Evolutionary conservation across 148 eudicot species (phyloP), one percentile per base, ranked within the genome.

Genomic region (Chenopodium berlandieri): DNA sequence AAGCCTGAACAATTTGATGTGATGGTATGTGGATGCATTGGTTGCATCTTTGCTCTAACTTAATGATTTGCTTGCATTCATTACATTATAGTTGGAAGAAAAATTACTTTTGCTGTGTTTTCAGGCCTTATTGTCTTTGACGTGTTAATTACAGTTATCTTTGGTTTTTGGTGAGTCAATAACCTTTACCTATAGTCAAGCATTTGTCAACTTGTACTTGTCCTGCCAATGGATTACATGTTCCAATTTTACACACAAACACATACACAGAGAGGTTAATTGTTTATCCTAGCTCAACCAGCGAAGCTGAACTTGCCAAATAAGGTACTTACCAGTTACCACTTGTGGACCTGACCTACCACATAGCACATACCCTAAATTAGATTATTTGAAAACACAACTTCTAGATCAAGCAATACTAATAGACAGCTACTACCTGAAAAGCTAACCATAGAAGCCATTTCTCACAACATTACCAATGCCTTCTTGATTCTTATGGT

Each of bases 1-100:
- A 94, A 85, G 86, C 98, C 98, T 34, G 98, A 94, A 88, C 98
- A 94, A 77, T 94, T 94, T 82, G 98, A 94, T 83, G 97, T 92
- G 22, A 94, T 92, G 98, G 98, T 94, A 74, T 48, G 77, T 74
- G 25, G 25, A 48, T 12, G 25, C 58, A 10, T 25, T 73, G 6
- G 31, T 74, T 74, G 37, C 22, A 47, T 30, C 62, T 11, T 23
- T 73, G 52, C 75, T 71, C 34, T 46, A 40, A 19, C 27, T 7
- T 71, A 5, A 40, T 7, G 22, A 25, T 25, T 10, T 17, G 19
- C n/a, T 17, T 44, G 27, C 23, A 71, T 9, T 22, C 23, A 1
- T 17, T 13, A 1, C n/a, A 54, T 9, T 44, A 0, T 19, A 8
- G n/a, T 20, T 72, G 75, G 30, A 22, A 71, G 74, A 40, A 9